phyloP scores from a whole-genome alignment of 305 asterid genomes.

The Nicotiana rustica region DNA sequence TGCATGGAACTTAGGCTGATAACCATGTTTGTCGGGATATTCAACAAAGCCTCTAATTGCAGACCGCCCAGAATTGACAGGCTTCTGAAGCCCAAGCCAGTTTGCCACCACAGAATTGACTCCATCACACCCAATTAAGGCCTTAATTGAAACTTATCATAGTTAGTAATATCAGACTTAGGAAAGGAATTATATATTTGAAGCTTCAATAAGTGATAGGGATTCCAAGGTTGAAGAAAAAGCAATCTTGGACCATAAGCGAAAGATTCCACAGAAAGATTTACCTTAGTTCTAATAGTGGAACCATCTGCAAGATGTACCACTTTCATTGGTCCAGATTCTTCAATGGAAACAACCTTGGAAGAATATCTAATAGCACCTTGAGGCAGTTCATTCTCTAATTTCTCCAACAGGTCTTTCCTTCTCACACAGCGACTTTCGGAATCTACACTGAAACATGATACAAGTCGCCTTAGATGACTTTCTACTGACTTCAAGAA shows the following conservation, averaged over 20 bases:
- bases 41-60: constrained; percentile 70
- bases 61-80: constrained; percentile 57
- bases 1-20: constrained; percentile 54
- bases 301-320: constrained; percentile 81
- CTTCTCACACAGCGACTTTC: constrained; percentile 74
- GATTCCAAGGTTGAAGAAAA: background rate
- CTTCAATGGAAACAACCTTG: constrained; percentile 63
- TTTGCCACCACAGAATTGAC: constrained; percentile 72
- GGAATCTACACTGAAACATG: constrained; percentile 37
- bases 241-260: background rate
- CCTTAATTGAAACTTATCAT: constrained; percentile 48
- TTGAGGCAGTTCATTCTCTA: constrained; percentile 67
- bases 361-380: constrained; percentile 73
- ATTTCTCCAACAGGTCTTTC: constrained; percentile 59
- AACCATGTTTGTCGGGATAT: constrained; percentile 63
- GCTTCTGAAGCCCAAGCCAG: constrained; percentile 65
- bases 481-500: background rate
- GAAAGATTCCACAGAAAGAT: background rate
- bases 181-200: background rate
- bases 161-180: background rate
- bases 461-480: background rate
- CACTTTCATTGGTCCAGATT: constrained; percentile 63
- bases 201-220: background rate
- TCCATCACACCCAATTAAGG: constrained; percentile 84
- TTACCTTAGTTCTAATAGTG: constrained; percentile 63